Evolutionary conservation across 176 grass and related monocot genomes (phyloP).

Genomic region (Alloteropsis semialata): DNA sequence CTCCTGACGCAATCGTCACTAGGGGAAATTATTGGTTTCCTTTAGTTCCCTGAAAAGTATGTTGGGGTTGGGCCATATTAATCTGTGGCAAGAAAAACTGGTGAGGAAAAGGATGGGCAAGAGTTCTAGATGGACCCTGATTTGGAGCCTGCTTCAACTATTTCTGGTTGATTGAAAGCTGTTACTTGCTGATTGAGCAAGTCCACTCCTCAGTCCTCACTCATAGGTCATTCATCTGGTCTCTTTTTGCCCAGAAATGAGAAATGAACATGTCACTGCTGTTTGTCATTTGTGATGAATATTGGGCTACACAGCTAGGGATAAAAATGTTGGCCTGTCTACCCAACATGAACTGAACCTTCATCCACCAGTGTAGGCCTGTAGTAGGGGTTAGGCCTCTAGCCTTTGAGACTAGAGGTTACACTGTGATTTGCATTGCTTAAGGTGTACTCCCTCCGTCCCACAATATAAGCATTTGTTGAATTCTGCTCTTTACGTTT

Average conservation of each 20-base stretch:
- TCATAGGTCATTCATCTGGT: neutral
- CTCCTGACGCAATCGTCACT: constrained; percentile 21
- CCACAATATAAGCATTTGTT: no score
- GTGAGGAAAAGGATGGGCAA: constrained; percentile 3
- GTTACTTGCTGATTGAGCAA: constrained; percentile 10
- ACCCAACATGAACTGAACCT: neutral
- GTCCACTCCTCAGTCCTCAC: neutral
- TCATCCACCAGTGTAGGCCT: neutral
- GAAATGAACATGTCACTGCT: neutral
- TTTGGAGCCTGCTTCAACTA: constrained; percentile 12
- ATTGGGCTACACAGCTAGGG: neutral
- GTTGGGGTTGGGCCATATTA: neutral
- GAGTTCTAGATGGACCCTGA: neutral
- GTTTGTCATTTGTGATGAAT: neutral
- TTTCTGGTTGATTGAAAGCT: constrained; percentile 9
- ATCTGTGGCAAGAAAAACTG: neutral
- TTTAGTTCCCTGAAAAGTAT: neutral
- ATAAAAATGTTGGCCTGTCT: neutral
- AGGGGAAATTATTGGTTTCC: neutral
- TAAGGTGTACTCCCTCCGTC: neutral
- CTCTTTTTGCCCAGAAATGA: neutral
- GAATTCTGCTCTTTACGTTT: no score
- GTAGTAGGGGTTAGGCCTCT: neutral
- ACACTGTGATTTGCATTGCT: neutral
- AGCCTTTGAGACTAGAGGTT: neutral